Evolutionary conservation across 1,284 basidiomycete genomes (phyloP), one percentile per base, ranked within the genome.

Genomic region (Boletus mariae): DNA sequence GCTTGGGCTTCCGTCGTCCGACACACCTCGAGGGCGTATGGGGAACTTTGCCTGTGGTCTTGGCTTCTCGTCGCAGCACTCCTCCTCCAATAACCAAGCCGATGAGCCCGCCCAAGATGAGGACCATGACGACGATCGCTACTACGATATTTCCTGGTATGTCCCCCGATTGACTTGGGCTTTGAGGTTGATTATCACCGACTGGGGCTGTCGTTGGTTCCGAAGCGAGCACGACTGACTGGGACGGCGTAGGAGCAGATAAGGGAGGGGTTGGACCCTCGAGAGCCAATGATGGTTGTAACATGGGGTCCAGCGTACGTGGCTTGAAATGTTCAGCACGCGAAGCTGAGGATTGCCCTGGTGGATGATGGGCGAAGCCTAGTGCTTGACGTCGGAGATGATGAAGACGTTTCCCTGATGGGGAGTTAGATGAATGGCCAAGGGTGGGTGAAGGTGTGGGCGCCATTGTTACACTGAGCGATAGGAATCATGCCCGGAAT

Each of bases 51-150:
- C 17, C 40, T 17, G 44, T 23, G n/a, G 31, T 17, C 45, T 38
- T 69, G 38, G 47, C 25, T 38, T 51, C 55, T 50, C 57, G 65
- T 52, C 67, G 66, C 26, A 71, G n/a, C 34, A 59, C 48, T 47
- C 59, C 59, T 13, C 69, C 69, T 44, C 57, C 68, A 10, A 67
- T n/a, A 9, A 65, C 35, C 47, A 68, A 35, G 31, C 67, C 61
- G 9, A 68, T 40, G 13, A 68, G 57, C 13, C 63, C 61, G 3
- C 63, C 67, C 31, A 68, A 15, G 45, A 71, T n/a, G 35, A 71
- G 56, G 28, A 70, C 45, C 31, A 57, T 20, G 15, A 71, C 57
- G 12, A 59, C 41, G 28, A 61, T 47, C 2, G 57, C 68, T 7
- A 55, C 67, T 37, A 57, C 49, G 48, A 67, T 53, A 44, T 64